Evolutionary conservation across 495 filamentous ascomycete species (phyloP), one percentile per base, ranked within the genome.

Genomic region (Monascus purpureus): DNA sequence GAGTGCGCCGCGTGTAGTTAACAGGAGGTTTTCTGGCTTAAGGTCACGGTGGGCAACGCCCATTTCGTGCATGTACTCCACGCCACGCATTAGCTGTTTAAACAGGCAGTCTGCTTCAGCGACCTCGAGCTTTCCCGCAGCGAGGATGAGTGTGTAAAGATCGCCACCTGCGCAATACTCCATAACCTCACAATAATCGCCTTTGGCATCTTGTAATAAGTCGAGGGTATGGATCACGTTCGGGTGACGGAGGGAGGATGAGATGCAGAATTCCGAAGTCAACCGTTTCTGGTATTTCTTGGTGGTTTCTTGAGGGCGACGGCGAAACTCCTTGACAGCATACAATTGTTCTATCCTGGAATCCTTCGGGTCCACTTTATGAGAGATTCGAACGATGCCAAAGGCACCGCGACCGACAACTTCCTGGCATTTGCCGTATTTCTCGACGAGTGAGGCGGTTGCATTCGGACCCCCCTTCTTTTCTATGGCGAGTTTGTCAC

Each of bases 31-130:
- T 57, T 99, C 90, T 16, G 90, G 90, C 57, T 99, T 99, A 18
- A 99, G 59, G 47, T 99, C 90, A 41, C 90, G 82, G 53, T 99
- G 90, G 6, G 90, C 88, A 23, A 99, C 90, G 14, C 90, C 90
- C 90, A 99, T 99, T 47, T 96, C 90, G 55, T 99, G 90, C 73
- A 99, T 84, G 55, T 99, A 99, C 53, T 96, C 87, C 26, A 99
- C 92, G 18, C 92, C 90, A 30, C 92, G 85, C 92, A 99, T 96
- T 44, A 99, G 72, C 55, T 99, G 90, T 62, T 96, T 93, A 69
- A 99, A 99, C 53, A 86, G 93, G 60, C 90, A 99, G 56, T 99
- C 90, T 17, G 90, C 90, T 53, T 99, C 90, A 25, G 68, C 53
- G 35, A 93, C 87, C 45, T 96, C 90, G 29, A 99, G 71, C 50